These are phyloP conservation scores for Beauveria pseudobassiana DNA, from an alignment of 2,329 filamentous ascomycete genomes.

Conservation along the genomic window DNA sequence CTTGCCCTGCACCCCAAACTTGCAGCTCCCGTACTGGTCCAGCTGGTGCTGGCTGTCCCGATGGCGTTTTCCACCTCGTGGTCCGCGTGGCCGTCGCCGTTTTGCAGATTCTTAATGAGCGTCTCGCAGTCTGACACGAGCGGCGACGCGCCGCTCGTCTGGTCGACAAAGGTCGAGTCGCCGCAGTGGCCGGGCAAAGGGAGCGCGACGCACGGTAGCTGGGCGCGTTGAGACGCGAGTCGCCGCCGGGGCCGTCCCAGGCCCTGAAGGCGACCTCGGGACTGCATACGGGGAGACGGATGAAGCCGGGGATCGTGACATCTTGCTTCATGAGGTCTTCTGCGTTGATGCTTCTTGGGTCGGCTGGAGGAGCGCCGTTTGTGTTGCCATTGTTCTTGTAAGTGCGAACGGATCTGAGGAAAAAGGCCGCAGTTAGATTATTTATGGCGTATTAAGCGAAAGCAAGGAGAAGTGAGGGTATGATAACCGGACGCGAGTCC, in stretches of 20 bases:
- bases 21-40: background rate
- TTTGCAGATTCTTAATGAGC: background rate
- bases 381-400: background rate
- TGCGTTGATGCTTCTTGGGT: background rate
- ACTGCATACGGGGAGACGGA: background rate
- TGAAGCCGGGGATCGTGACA: background rate
- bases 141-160: background rate
- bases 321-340: background rate
- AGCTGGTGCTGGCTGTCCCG: background rate
- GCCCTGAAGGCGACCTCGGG: background rate
- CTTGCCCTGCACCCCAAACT: too few species aligned
- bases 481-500: too few species aligned
- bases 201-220: constrained; percentile 27
- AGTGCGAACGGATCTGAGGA: background rate
- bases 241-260: background rate
- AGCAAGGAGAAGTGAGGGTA: too few species aligned
- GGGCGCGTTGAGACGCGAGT: constrained; percentile 1
- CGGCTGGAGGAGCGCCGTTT: background rate
- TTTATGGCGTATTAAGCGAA: too few species aligned
- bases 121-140: background rate
- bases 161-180: constrained; percentile 21
- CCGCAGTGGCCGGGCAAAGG: constrained; percentile 20
- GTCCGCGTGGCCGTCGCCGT: background rate
- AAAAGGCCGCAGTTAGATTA: too few species aligned
- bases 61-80: constrained; percentile 1